Conservation (phyloP, 2,329 filamentous ascomycete genomes). For the Aspergillus nomiae region DNA sequence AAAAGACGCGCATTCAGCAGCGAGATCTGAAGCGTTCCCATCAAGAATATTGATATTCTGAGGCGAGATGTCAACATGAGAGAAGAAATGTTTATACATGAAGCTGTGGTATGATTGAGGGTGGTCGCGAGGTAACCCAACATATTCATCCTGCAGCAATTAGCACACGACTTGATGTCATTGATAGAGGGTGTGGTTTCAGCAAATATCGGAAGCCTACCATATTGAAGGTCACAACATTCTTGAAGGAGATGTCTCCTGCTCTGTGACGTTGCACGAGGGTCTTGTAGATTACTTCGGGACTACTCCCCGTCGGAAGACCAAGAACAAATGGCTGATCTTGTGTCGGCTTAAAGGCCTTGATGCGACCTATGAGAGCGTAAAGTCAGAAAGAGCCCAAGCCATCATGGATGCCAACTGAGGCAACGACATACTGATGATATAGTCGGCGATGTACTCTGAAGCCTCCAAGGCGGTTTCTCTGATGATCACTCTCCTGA, state of each 20-base stretch:
- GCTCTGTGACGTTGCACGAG: constrained; percentile 59
- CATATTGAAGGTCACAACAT: constrained; percentile 94
- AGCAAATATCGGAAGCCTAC: constrained; percentile 42
- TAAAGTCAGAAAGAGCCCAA: not conserved
- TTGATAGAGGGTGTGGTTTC: not conserved
- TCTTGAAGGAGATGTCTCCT: constrained; percentile 73
- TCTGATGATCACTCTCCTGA: constrained; percentile 81
- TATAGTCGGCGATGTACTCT: constrained; percentile 77
- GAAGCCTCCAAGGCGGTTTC: constrained; percentile 70
- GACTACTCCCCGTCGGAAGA: constrained; percentile 80
- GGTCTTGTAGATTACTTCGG: constrained; percentile 74
- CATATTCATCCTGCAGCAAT: constrained; percentile 72
- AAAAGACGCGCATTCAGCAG: constrained; percentile 76
- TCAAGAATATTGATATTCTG: constrained; percentile 83
- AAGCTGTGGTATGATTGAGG: constrained; percentile 87
- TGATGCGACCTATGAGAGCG: constrained; percentile 68
- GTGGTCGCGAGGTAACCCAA: constrained; percentile 79
- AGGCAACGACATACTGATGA: constrained; percentile 61
- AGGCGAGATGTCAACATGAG: constrained; percentile 77
- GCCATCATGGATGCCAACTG: not conserved
- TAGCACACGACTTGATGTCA: constrained; percentile 10
- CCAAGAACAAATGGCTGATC: constrained; percentile 78
- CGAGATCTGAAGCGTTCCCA: constrained; percentile 74
- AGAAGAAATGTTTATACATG: constrained; percentile 93
- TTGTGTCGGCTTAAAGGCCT: constrained; percentile 70